Evolutionary conservation across 1,284 basidiomycete species (phyloP).

Genomic region (Pyrrhoderma lamaoense): DNA sequence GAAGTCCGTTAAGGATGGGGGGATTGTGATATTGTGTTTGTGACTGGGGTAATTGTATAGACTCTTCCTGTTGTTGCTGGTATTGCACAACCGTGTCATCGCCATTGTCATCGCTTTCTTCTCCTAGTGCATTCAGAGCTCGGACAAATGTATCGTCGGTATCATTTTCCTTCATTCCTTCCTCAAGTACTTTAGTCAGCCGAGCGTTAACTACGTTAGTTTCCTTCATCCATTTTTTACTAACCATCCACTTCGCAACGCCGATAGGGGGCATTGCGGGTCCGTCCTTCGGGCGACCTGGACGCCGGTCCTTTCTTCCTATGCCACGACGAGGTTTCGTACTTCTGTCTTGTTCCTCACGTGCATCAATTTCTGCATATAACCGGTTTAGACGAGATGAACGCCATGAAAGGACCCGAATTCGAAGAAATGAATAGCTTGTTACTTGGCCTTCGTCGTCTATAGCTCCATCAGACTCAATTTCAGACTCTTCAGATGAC

Average conservation of each 20-base stretch:
- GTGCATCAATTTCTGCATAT: conserved; percentile 8
- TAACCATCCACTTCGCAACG: conserved; percentile 67
- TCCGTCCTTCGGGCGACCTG: conserved; percentile 52
- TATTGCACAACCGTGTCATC: background rate
- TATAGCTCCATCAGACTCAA: conserved; percentile 42
- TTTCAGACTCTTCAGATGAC: conserved; percentile 70
- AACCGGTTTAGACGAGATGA: conserved; percentile 13
- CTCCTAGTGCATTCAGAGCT: conserved; percentile 2
- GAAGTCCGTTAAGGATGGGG: background rate
- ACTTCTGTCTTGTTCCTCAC: conserved; percentile 8
- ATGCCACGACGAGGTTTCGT: conserved; percentile 48
- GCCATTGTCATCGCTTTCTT: conserved; percentile 13
- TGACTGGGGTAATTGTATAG: background rate
- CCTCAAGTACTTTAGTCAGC: too few species aligned
- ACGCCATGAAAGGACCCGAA: conserved; percentile 15
- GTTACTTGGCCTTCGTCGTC: conserved; percentile 11
- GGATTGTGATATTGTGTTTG: too few species aligned
- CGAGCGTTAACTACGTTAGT: too few species aligned
- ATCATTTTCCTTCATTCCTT: too few species aligned
- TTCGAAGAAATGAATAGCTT: conserved; percentile 1
- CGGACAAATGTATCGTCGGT: background rate
- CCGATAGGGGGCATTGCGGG: conserved; percentile 54
- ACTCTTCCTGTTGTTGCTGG: conserved; percentile 2
- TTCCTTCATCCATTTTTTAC: conserved; percentile 46
- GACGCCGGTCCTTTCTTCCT: conserved; percentile 45